Evolutionary conservation across 2,329 filamentous ascomycete genomes (phyloP).

Genomic region (Paracamarosporium sp.): DNA sequence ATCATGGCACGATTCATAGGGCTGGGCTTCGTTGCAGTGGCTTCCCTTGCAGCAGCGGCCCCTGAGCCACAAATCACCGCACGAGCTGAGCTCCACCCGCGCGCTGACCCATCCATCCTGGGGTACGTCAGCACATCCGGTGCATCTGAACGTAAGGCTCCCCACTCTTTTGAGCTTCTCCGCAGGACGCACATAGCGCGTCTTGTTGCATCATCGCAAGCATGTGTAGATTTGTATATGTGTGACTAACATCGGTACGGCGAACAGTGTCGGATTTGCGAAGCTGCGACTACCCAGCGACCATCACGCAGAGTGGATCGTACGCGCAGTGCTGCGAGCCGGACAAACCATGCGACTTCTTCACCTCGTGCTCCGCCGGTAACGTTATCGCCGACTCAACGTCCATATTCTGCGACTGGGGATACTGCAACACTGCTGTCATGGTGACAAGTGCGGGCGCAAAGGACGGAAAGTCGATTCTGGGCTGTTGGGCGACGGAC

Average conservation of each 20-base stretch:
- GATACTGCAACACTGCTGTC: conserved; percentile 31
- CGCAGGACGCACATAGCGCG: not conserved
- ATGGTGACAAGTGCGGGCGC: conserved; percentile 27
- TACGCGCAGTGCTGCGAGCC: conserved; percentile 30
- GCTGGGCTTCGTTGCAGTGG: not conserved
- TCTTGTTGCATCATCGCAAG: not conserved
- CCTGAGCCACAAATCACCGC: conserved; percentile 29
- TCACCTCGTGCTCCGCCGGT: conserved; percentile 25
- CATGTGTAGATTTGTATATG: not conserved
- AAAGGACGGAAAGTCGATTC: conserved; percentile 17
- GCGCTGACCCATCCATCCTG: conserved; percentile 26
- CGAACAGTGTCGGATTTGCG: conserved; percentile 24
- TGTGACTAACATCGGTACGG: not conserved
- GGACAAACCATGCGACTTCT: conserved; percentile 25
- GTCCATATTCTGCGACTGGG: conserved; percentile 28
- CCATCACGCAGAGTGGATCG: conserved; percentile 23
- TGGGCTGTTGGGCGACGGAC: conserved; percentile 33
- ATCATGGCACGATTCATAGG: not conserved
- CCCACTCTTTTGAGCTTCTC: not conserved
- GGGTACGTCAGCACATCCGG: conserved; percentile 25
- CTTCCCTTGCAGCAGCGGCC: conserved; percentile 13
- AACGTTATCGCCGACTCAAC: conserved; percentile 25
- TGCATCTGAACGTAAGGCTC: conserved; percentile 24
- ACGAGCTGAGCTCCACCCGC: conserved; percentile 22
- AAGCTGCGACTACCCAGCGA: conserved; percentile 32